phyloP scores from a whole-genome alignment of 805 yeast species.

The Zygoascus biomembranicola region DNA sequence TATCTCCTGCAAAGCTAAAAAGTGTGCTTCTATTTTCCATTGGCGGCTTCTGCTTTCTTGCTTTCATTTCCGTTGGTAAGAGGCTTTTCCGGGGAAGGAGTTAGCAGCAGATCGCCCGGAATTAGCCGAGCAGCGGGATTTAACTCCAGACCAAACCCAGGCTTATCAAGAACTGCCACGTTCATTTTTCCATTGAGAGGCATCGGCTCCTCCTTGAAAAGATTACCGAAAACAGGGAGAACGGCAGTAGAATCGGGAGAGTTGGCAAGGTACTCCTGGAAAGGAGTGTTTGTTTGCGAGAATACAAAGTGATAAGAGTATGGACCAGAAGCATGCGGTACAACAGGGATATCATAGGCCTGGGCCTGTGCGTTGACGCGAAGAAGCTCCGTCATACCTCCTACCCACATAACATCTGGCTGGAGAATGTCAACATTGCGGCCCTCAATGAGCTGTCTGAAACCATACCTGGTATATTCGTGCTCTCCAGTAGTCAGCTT shows the following conservation, averaged over 20 bases:
- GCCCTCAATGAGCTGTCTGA: slow-evolving; percentile 43
- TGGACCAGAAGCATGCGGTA: slow-evolving; percentile 48
- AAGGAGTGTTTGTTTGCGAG: slow-evolving; percentile 42
- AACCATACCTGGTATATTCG: slow-evolving; percentile 44
- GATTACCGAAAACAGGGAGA: slow-evolving; percentile 40
- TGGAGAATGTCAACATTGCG: slow-evolving; percentile 41
- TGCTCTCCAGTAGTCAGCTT: slow-evolving; percentile 49
- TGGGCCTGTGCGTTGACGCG: slow-evolving; percentile 43
- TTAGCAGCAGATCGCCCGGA: slow-evolving; percentile 34
- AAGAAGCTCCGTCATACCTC: slow-evolving; percentile 42
- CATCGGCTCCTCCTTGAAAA: slow-evolving; percentile 41
- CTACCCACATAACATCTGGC: slow-evolving; percentile 49
- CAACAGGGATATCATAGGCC: slow-evolving; percentile 46
- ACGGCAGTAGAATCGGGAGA: slow-evolving; percentile 40
- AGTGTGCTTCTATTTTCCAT: too few species aligned
- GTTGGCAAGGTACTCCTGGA: slow-evolving; percentile 45
- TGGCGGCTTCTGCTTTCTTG: too few species aligned
- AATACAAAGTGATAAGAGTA: slow-evolving; percentile 44
- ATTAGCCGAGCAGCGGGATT: slow-evolving; percentile 36
- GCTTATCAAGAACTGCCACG: slow-evolving; percentile 35
- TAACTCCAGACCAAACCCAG: slow-evolving; percentile 42
- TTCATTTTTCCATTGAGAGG: slow-evolving; percentile 38
- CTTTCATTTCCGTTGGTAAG: slow-evolving; percentile 10
- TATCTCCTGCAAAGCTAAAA: too few species aligned
- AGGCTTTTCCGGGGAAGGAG: slow-evolving; percentile 35